phyloP scores from a whole-genome alignment of 257 asterid genomes.

The Parsonsia alboflavescens region DNA sequence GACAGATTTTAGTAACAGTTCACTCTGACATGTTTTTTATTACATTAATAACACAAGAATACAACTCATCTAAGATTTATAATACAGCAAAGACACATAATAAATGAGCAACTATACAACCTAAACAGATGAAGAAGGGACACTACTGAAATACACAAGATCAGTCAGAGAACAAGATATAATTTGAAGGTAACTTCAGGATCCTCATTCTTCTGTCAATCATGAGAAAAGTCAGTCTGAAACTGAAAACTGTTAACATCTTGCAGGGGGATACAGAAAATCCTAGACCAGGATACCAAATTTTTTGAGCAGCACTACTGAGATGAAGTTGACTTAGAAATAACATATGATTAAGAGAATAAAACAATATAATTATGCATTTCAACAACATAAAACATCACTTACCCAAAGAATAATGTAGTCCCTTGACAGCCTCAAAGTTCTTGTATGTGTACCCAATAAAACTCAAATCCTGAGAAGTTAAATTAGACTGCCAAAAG shows the following conservation, averaged over 20 bases:
- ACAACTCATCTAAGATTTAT: background rate
- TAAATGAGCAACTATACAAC: background rate
- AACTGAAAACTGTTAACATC: background rate
- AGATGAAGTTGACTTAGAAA: background rate
- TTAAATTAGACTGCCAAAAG: conserved; percentile 45
- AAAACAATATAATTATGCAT: background rate
- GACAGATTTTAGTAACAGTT: background rate
- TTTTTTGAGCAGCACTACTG: background rate
- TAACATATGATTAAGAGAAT: background rate
- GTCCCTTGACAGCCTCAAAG: conserved; percentile 68
- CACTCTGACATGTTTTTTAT: background rate
- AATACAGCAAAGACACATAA: background rate
- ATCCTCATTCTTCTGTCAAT: conserved; percentile 4
- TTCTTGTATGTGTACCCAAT: conserved; percentile 82
- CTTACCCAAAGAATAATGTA: conserved; percentile 37
- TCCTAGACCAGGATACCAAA: background rate
- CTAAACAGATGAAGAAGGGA: background rate
- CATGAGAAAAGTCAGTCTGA: background rate
- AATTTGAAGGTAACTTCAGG: background rate
- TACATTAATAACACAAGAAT: background rate
- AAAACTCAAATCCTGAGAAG: conserved; percentile 62
- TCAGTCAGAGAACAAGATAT: background rate
- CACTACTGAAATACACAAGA: background rate
- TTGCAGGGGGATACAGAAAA: background rate
- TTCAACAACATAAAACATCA: conserved; percentile 8